Conservation (phyloP, 164 flowering plant species). For the Amborella trichopoda region DNA sequence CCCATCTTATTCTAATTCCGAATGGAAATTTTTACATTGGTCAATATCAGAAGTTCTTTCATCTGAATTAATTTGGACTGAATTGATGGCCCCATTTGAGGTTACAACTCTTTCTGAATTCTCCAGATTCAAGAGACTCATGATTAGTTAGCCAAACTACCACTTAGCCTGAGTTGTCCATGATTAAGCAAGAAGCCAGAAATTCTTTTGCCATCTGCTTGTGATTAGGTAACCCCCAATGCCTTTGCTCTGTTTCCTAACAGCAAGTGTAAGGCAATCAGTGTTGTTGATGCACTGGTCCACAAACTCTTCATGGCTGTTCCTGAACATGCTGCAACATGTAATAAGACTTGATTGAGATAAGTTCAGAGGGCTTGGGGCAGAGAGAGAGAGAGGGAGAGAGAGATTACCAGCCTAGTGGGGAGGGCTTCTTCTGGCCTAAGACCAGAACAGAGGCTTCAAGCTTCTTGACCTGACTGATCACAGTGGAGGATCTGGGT, state of each 20-base stretch:
- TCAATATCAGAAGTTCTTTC: too few relatives aligned
- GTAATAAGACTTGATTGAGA: neutral
- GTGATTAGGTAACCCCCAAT: constrained; percentile 76
- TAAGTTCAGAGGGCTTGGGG: neutral
- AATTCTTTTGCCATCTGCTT: constrained; percentile 89
- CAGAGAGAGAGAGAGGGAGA: neutral
- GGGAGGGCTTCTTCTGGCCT: constrained; percentile 63
- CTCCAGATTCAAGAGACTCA: too few relatives aligned
- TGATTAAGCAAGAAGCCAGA: constrained; percentile 53
- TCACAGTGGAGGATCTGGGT: constrained; percentile 53
- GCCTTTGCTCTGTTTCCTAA: constrained; percentile 65
- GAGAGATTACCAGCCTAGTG: constrained; percentile 44
- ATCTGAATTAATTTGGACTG: too few relatives aligned
- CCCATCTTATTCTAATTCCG: too few relatives aligned
- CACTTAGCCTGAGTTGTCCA: too few relatives aligned
- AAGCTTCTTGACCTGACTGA: constrained; percentile 93
- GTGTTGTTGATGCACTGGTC: constrained; percentile 65
- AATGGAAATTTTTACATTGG: too few relatives aligned
- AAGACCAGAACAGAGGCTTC: constrained; percentile 77
- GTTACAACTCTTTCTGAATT: too few relatives aligned
- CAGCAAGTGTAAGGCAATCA: constrained; percentile 79
- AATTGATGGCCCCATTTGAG: too few relatives aligned
- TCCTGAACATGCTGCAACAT: constrained; percentile 38
- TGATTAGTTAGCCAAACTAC: too few relatives aligned
- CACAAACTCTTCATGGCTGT: constrained; percentile 55